Percentiles rank a stretch among this genome's conserved stretches.
These are phyloP conservation scores for Hyphopichia fennica DNA, from an alignment of 1,139 yeast genomes.

Conservation along the genomic window DNA sequence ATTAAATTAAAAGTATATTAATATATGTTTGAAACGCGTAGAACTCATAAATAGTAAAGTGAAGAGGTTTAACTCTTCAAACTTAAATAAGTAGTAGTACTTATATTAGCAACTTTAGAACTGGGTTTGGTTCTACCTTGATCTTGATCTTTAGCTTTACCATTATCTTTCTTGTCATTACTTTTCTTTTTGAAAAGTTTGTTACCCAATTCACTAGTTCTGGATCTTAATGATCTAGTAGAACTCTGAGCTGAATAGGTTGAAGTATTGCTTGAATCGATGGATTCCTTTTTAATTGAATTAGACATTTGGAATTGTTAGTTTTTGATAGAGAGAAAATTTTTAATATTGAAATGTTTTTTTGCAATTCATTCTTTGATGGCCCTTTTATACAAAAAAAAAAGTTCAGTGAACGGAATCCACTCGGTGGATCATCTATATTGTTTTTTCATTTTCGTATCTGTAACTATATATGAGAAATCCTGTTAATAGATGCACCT, in stretches of 20 bases:
- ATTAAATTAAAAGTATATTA: no score
- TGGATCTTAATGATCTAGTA: neutral
- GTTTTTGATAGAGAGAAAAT: neutral
- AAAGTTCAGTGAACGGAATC: no score
- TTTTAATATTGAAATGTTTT: no score
- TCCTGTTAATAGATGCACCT: no score
- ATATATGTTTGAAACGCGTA: neutral
- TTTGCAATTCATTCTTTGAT: neutral
- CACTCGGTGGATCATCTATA: no score
- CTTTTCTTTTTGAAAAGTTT: neutral
- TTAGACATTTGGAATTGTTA: neutral
- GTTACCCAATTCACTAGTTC: neutral
- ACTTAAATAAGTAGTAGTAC: neutral
- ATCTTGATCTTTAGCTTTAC: neutral
- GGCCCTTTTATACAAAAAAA: no score
- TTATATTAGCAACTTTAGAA: neutral
- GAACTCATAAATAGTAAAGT: neutral
- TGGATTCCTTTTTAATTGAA: neutral
- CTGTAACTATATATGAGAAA: no score
- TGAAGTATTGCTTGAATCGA: slow-evolving; percentile 1
- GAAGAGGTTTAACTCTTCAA: slow-evolving; percentile 1
- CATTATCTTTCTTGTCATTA: neutral
- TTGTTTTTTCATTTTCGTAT: no score
- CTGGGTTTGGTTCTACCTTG: neutral
- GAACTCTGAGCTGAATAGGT: neutral